These are phyloP conservation scores for Calocybe indica DNA, from an alignment of 768 basidiomycete genomes.

Conservation along the genomic window DNA sequence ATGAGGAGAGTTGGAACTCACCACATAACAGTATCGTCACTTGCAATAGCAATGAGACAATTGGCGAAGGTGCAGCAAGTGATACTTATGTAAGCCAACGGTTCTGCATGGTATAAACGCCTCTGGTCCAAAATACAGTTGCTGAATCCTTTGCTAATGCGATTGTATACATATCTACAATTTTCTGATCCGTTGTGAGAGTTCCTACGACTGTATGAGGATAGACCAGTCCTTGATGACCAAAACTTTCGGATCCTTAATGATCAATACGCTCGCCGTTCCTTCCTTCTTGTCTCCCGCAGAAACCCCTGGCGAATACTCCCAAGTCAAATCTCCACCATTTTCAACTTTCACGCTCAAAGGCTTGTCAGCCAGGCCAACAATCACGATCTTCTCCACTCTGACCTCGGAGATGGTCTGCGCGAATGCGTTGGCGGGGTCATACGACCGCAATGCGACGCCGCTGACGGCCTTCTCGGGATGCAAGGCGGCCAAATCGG, in stretches of 20 bases:
- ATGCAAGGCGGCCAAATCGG: constrained; percentile 43
- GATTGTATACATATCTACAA: background rate
- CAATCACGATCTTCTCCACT: constrained; percentile 76
- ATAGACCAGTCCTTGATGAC: constrained; percentile 66
- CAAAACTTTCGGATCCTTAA: constrained; percentile 68
- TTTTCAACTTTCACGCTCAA: constrained; percentile 47
- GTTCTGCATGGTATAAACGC: background rate
- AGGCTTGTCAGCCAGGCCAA: constrained; percentile 67
- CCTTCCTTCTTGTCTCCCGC: constrained; percentile 57
- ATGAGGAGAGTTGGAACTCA: too few relatives aligned
- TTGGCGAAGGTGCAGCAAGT: too few relatives aligned
- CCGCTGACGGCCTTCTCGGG: constrained; percentile 45
- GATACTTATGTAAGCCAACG: too few relatives aligned
- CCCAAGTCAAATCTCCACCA: constrained; percentile 56
- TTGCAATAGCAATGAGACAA: too few relatives aligned
- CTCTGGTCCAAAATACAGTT: background rate
- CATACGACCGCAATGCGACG: constrained; percentile 41
- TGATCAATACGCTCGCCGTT: constrained; percentile 57
- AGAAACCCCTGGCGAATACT: constrained; percentile 54
- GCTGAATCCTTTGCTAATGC: too few relatives aligned
- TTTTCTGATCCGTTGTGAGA: background rate
- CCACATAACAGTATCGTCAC: too few relatives aligned
- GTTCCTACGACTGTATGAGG: constrained; percentile 22
- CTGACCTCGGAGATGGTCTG: constrained; percentile 59
- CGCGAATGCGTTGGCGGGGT: constrained; percentile 63